Evolutionary conservation across 1,284 basidiomycete genomes (phyloP), one percentile per base, ranked within the genome.

Genomic region (Crocinoboletus sp.): DNA sequence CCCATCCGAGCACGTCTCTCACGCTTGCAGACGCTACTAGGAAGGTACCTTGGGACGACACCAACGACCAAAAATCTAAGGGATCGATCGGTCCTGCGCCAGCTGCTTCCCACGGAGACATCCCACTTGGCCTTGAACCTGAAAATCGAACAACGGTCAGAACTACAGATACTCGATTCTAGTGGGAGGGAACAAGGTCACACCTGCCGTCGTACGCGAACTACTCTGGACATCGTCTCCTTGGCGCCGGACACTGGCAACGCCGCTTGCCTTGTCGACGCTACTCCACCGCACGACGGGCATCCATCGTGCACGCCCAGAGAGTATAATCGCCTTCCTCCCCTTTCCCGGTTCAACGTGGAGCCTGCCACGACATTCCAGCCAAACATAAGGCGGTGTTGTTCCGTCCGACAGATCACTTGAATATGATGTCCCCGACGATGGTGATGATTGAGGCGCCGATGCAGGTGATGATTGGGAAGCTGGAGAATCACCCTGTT

Each of bases 341-440:
- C 90, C 90, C 61, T 94, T 94, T 2, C 91, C 90, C 0, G 90
- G 84, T 67, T 94, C 91, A 45, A 89, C 77, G 58, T 94, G 86
- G 29, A 95, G 69, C 31, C 89, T 73, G 2, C 92, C 92, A n/a
- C 84, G 73, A 44, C 81, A 86, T 60, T 94, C 90, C 20, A 95
- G 70, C 92, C 92, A 95, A 19, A 91, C 75, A 65, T 87, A 93
- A 3, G 71, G 68, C 2, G 77, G 80, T 35, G 20, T 0, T 25
- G 43, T 65, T 13, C 34, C 38, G 12, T 40, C 45, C 1, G 40
- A 32, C 2, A 28, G 1, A 27, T 44, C 38, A 7, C 24, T 38
- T 20, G 43, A 40, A 32, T 15, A 41, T 5, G 3, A 17, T 6
- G 46, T 23, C 8, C 10, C 40, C 2, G 53, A 38, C 3, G 45